Conservation (phyloP, 2,329 filamentous ascomycete species). For the Clarireedia paspali region DNA sequence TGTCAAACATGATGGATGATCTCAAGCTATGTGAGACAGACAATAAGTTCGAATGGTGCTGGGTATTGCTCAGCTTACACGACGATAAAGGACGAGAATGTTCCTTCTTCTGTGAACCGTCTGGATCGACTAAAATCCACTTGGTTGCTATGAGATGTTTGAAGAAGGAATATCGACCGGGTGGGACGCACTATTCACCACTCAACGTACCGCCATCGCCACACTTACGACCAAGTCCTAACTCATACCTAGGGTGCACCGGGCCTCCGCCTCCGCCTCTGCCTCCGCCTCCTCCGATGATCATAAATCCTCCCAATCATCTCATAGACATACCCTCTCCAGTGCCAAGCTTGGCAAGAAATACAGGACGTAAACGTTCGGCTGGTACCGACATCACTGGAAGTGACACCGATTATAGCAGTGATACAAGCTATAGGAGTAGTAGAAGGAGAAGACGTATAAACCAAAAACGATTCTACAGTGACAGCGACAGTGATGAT, state of each 20-base stretch:
- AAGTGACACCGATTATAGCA: conserved; percentile 8
- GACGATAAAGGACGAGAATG: conserved; percentile 7
- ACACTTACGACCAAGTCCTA: background rate
- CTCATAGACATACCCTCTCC: background rate
- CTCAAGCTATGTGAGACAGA: conserved; percentile 14
- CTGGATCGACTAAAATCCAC: conserved; percentile 14
- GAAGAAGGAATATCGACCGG: conserved; percentile 10
- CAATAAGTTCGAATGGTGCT: conserved; percentile 20
- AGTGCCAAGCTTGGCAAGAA: background rate
- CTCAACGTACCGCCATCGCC: background rate
- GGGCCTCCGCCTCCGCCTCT: background rate
- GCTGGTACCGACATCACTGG: background rate
- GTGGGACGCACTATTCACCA: conserved; percentile 11
- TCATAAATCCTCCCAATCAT: background rate
- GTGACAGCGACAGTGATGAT: background rate
- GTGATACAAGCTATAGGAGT: conserved; percentile 2
- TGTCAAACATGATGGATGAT: conserved; percentile 19
- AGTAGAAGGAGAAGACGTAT: background rate
- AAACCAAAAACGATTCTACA: background rate
- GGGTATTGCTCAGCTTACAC: conserved; percentile 17
- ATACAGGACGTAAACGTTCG: too few relatives aligned
- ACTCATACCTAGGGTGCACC: background rate
- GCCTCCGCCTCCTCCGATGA: background rate
- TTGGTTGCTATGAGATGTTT: conserved; percentile 15
- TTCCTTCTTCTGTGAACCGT: background rate